Conservation (phyloP, 352 stramenopile genomes). For the Globisporangium perplexum region DNA sequence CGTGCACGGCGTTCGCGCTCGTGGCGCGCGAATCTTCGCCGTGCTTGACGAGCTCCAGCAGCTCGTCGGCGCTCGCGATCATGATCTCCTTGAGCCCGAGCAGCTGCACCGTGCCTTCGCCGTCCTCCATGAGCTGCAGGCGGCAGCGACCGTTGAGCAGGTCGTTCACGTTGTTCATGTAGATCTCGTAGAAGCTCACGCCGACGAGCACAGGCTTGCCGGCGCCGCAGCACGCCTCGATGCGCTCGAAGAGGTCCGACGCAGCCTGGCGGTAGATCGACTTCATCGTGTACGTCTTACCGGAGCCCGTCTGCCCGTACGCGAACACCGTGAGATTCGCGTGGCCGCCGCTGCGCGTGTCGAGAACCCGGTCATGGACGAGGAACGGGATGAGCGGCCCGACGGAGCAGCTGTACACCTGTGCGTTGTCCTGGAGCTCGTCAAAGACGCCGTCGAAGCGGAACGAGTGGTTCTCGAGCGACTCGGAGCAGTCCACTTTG, state of each 20-base stretch:
- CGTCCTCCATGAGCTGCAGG: slow-evolving; percentile 93
- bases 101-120: slow-evolving; percentile 89
- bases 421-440: slow-evolving; percentile 85
- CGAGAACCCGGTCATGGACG: slow-evolving; percentile 15
- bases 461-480: slow-evolving; percentile 68
- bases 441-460: slow-evolving; percentile 89
- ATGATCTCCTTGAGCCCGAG: slow-evolving; percentile 66
- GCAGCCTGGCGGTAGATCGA: slow-evolving; percentile 61
- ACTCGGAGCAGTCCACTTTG: slow-evolving; percentile 63
- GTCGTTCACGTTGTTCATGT: slow-evolving; percentile 94
- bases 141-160: slow-evolving; percentile 85
- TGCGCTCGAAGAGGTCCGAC: slow-evolving; percentile 47
- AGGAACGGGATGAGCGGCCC: slow-evolving; percentile 53
- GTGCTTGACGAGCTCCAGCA: slow-evolving; percentile 4
- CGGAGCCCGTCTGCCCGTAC: slow-evolving; percentile 96
- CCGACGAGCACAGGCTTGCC: slow-evolving; percentile 50
- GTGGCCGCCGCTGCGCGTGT: slow-evolving; percentile 3
- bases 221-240: slow-evolving; percentile 13
- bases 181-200: slow-evolving; percentile 96
- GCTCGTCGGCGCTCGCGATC: slow-evolving; percentile 4
- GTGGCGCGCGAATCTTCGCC: slow-evolving; percentile 84
- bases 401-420: slow-evolving; percentile 84
- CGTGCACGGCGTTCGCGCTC: slow-evolving; percentile 81
- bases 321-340: slow-evolving; percentile 12
- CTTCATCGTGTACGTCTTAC: slow-evolving; percentile 94